Percentiles rank a stretch among this genome's conserved stretches.
These are phyloP conservation scores for Orbilia blumenaviensis DNA, from an alignment of 2,329 filamentous ascomycete species.

Conservation along the genomic window DNA sequence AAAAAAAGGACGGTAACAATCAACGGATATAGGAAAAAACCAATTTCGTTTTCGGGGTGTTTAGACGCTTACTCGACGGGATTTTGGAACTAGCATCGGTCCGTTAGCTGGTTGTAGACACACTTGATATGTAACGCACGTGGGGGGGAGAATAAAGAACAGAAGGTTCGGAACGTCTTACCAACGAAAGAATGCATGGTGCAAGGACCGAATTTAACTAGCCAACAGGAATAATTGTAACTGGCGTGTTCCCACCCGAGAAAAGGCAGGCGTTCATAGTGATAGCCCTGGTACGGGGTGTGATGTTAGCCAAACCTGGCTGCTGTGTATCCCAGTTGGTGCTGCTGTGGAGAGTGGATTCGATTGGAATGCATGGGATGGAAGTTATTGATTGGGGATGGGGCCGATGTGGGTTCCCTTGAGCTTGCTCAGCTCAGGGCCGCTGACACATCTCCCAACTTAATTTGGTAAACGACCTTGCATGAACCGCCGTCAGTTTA, in stretches of 20 bases:
- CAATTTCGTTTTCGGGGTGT: background rate
- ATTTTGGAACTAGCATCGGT: conserved; percentile 34
- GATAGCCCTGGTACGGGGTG: conserved; percentile 1
- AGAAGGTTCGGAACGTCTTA: conserved; percentile 4
- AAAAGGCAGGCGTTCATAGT: conserved; percentile 23
- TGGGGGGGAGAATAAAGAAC: background rate
- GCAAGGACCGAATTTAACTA: background rate
- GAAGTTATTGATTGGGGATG: conserved; percentile 2
- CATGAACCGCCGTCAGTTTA: background rate
- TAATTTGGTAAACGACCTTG: background rate
- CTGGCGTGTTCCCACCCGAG: conserved; percentile 12
- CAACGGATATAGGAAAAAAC: background rate
- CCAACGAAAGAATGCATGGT: conserved; percentile 48
- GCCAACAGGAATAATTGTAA: background rate
- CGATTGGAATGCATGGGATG: conserved; percentile 1
- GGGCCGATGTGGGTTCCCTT: background rate
- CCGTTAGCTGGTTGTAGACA: background rate
- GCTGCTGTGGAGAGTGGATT: background rate
- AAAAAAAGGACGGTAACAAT: too few relatives aligned
- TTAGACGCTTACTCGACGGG: conserved; percentile 34
- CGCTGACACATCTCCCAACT: conserved; percentile 1
- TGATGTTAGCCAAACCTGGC: background rate
- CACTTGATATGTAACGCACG: too few relatives aligned
- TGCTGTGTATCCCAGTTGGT: background rate
- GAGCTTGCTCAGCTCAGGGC: background rate